Base-by-base conservation (phyloP, 495 filamentous ascomycete species). In the Parmelia sp. region DNA sequence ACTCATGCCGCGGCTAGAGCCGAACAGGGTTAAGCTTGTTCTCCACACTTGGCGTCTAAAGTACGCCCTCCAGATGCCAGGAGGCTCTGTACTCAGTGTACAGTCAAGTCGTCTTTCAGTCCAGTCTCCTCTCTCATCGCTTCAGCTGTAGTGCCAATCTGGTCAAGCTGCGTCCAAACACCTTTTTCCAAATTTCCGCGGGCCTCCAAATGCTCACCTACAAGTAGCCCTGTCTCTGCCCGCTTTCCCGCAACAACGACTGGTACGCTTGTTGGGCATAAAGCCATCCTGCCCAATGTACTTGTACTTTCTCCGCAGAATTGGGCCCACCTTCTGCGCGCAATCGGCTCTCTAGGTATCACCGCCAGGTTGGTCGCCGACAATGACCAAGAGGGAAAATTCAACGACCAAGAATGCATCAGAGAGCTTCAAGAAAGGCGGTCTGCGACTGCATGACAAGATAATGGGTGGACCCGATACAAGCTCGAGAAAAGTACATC, bases 371-470 rank as follows among this genome's bases (percentile, higher is more conserved):
- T 33, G 11, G 29, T 33, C 61, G 27, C 36, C 65, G n/a, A 62
- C 65, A 27, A 70, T 70, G 68, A 67, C 65, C 51, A 70, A 67
- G 62, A 65, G 62, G 53, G 65, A 70, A 27, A 29, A 42, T 29
- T 61, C 60, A 25, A 59, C 62, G 33, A 53, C 58, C 36, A 73
- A 78, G 53, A 75, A 79, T 71, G 79, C 73, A 62, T 79, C 79
- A 14, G 78, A 73, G 60, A 78, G 76, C 73, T 76, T 78, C 35
- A 77, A 73, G 37, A 73, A 71, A 45, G 70, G 72, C 55, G 79
- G 78, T 67, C 77, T 71, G 65, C 66, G 73, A 35, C 77, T 79
- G n/a, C 78, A 82, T 57, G 77, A 78, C 36, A 82, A 76, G 8
- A 70, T 82, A 33, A 77, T 71, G 63, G 76, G 78, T 40, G 68